A percentile compares a stretch with the other conserved stretches of the same genome.
Conservation (phyloP, 441 rosid species). For the Jatropha multifida region DNA sequence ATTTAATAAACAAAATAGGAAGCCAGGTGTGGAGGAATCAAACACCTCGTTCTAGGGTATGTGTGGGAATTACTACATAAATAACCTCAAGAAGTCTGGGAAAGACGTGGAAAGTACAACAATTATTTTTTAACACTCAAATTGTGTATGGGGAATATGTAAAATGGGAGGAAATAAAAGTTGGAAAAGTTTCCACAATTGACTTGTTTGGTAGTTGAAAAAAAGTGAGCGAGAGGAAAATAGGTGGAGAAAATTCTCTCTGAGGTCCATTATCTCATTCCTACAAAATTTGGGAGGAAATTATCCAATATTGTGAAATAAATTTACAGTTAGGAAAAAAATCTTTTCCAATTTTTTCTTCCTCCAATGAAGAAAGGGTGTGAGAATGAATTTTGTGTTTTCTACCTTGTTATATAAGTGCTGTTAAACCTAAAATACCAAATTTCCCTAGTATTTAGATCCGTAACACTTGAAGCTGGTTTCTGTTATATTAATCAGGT, state of each 20-base stretch:
- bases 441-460: too few relatives aligned
- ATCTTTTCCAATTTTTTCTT: too few relatives aligned
- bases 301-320: background rate
- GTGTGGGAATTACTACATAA: background rate
- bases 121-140: background rate
- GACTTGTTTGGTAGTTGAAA: background rate
- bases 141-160: too few relatives aligned
- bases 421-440: too few relatives aligned
- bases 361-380: too few relatives aligned
- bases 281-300: background rate
- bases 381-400: too few relatives aligned
- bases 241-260: background rate
- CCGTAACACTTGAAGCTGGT: too few relatives aligned
- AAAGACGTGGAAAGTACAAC: background rate
- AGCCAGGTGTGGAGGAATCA: background rate
- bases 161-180: background rate
- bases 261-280: too few relatives aligned
- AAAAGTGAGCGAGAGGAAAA: background rate
- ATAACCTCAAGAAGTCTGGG: background rate
- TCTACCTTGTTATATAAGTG: too few relatives aligned
- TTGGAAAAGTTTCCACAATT: background rate
- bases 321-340: too few relatives aligned
- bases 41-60: background rate
- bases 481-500: too few relatives aligned
- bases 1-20: background rate